A percentile compares a stretch with the other conserved stretches of the same genome.
Conservation (phyloP, 2,329 filamentous ascomycete genomes). For the Dothideomycetes sp. region DNA sequence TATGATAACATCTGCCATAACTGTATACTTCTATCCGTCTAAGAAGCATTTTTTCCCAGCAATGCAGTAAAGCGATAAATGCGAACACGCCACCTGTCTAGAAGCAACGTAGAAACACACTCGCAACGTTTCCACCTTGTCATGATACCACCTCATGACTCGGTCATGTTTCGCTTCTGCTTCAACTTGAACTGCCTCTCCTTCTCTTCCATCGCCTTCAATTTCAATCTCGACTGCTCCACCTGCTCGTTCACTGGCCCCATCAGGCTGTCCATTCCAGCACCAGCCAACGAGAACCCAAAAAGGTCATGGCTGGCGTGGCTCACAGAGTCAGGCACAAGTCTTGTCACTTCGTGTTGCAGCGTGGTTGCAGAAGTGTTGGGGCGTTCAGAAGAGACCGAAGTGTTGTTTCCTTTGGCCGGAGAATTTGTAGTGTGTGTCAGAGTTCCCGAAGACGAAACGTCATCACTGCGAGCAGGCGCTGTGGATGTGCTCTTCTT, state of each 20-base stretch:
- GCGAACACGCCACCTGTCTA: too few species aligned
- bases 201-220: conserved; percentile 2
- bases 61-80: too few species aligned
- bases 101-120: too few species aligned
- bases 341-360: neutral
- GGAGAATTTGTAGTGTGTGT: neutral
- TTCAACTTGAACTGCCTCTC: conserved; percentile 7
- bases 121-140: too few species aligned
- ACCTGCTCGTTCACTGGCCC: neutral
- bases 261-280: neutral
- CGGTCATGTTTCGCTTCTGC: too few species aligned
- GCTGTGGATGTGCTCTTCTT: neutral
- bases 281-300: neutral
- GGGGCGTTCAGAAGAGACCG: neutral
- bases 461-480: neutral
- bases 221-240: conserved; percentile 3
- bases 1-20: too few species aligned
- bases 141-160: too few species aligned
- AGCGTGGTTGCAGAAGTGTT: neutral
- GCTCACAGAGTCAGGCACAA: neutral
- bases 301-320: neutral
- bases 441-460: conserved; percentile 4
- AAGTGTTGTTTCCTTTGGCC: neutral
- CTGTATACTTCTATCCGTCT: too few species aligned
- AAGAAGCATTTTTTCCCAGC: too few species aligned